Percentiles rank a stretch among this genome's conserved stretches.
Conservation (phyloP, 2,329 filamentous ascomycete species). For the Exophiala sideris region DNA sequence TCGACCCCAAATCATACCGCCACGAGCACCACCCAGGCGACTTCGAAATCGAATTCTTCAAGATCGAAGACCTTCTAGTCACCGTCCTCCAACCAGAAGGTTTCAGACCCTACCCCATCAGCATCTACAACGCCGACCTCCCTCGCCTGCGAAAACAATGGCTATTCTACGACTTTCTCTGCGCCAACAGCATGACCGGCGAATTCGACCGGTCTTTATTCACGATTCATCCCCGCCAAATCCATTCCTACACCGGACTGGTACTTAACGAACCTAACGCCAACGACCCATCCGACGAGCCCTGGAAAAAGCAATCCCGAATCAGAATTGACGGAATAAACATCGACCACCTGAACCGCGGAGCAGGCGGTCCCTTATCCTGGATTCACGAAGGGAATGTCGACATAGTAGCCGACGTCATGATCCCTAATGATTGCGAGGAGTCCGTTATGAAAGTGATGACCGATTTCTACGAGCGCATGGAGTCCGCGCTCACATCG, state of each 20-base stretch:
- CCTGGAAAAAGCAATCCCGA: constrained; percentile 94
- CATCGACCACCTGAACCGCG: constrained; percentile 93
- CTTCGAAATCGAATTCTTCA: constrained; percentile 96
- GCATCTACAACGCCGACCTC: constrained; percentile 92
- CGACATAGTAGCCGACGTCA: constrained; percentile 92
- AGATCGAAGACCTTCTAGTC: constrained; percentile 86
- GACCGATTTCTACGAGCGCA: constrained; percentile 93
- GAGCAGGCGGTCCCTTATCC: constrained; percentile 87
- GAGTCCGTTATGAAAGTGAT: constrained; percentile 91
- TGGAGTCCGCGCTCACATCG: constrained; percentile 62
- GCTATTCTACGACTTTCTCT: constrained; percentile 96
- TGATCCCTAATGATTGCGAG: constrained; percentile 84
- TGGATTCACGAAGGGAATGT: constrained; percentile 98
- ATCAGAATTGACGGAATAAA: constrained; percentile 89
- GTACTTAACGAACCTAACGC: constrained; percentile 55
- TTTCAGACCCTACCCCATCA: constrained; percentile 93
- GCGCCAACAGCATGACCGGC: constrained; percentile 92
- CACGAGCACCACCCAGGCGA: constrained; percentile 87
- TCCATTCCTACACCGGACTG: constrained; percentile 71
- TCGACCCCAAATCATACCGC: constrained; percentile 82
- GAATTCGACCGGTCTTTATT: constrained; percentile 95
- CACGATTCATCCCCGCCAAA: constrained; percentile 91
- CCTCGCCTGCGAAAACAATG: constrained; percentile 91
- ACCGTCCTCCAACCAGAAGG: constrained; percentile 85
- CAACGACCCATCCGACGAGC: constrained; percentile 49